Evolutionary conservation across 192 early-diverging fungal species (phyloP), one percentile per base, ranked within the genome.

Genomic region (Gorgonomyces haynaldii): DNA sequence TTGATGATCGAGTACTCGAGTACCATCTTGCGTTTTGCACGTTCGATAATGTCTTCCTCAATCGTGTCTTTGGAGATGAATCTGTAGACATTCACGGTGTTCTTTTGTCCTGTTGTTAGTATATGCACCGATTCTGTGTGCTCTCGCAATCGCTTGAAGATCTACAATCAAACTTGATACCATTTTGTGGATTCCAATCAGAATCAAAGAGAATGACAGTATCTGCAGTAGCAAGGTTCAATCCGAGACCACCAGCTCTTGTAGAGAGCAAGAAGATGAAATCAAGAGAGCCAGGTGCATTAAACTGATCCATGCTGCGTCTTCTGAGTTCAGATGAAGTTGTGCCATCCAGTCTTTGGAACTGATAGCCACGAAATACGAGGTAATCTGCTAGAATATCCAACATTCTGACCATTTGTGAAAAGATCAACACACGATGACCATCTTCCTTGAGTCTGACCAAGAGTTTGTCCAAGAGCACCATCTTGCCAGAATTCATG

Each of bases 1-100:
- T 92, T 95, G 66, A 99, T 99, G 58, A 99, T 91, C 58, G 42
- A 91, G 68, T 97, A 97, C 65, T 99, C 96, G 4, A 99, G 70
- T 19, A 99, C 92, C 94, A 96, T 97, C 64, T 99, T 99, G 56
- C 89, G 76, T 57, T 99, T 99, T 23, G 96, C 96, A 6, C 96
- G 82, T 60, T 99, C 96, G 28, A 97, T 76, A 49, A 99, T 91
- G 37, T 95, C 88, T 64, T 99, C 96, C 59, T 99, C 96, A 52
- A 98, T 92, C 0, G 91, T 92, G 50, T 85, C 93, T 54, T 95
- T 90, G 23, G 92, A 86, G 9, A 99, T 84, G 59, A 99, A 89
- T 22, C 96, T 81, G 61, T 96, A 99, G 4, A 99, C 93, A 37
- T 93, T 89, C 10, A 99, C 96, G 15, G 81, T 73, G 50, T 92